Conservation (phyloP, 257 asterid species). For the Buddleja alternifolia region DNA sequence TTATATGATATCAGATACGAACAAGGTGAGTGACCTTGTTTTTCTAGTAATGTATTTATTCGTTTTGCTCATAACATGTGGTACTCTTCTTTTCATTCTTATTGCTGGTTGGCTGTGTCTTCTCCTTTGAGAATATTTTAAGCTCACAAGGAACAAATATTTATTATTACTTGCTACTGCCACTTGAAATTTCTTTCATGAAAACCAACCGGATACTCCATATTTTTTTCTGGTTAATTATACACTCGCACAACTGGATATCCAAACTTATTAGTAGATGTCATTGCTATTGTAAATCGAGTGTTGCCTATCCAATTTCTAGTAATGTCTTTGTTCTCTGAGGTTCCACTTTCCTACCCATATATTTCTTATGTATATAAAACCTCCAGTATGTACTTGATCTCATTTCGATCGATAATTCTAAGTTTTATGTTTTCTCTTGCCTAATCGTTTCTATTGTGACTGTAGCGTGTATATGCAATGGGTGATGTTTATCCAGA, state of each 20-base stretch:
- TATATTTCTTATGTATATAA: constrained; percentile 2
- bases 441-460: constrained; percentile 32
- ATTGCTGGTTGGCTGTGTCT: not conserved
- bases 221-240: not conserved
- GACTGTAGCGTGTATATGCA: constrained; percentile 79
- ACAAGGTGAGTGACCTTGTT: constrained; percentile 65
- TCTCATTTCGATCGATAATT: constrained; percentile 12
- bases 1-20: constrained; percentile 92
- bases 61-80: constrained; percentile 12
- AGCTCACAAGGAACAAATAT: not conserved
- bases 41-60: constrained; percentile 7
- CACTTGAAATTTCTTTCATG: constrained; percentile 15
- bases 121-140: not conserved
- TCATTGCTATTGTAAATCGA: not conserved
- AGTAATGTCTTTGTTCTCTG: constrained; percentile 20
- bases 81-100: constrained; percentile 11
- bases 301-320: constrained; percentile 8
- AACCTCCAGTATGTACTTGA: not conserved
- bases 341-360: constrained; percentile 5
- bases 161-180: not conserved
- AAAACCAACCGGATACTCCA: constrained; percentile 4
- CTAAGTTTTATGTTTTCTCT: not conserved
- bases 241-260: constrained; percentile 2
- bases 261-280: constrained; percentile 5
- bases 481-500: constrained; percentile 96